Conservation (phyloP, 352 stramenopile species). For the Globisporangium acanthophoron region DNA sequence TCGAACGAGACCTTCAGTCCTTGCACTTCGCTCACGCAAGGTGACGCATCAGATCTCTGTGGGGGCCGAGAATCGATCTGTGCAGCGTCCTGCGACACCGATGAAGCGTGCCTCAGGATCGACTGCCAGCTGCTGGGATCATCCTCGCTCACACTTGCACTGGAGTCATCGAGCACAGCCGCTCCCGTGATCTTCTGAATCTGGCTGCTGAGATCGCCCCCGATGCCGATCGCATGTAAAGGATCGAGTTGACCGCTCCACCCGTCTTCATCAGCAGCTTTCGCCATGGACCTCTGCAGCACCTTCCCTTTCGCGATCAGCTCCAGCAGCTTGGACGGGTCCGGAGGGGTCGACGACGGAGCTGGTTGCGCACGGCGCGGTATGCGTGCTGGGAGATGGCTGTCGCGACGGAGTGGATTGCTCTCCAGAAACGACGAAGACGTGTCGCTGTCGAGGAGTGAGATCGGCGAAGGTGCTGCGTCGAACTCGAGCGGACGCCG, state of each 20-base stretch:
- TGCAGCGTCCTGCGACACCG: not conserved
- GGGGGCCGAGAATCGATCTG: too few species aligned
- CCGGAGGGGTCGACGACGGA: not conserved
- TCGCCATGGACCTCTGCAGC: conserved; percentile 41
- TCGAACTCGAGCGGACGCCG: not conserved
- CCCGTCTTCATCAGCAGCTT: conserved; percentile 16
- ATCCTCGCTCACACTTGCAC: not conserved
- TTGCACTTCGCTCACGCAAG: not conserved
- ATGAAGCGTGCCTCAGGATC: conserved; percentile 5
- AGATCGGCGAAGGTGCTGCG: conserved; percentile 1
- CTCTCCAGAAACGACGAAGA: conserved; percentile 1
- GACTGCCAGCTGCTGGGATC: conserved; percentile 11
- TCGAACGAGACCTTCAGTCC: conserved; percentile 42
- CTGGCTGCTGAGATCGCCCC: not conserved
- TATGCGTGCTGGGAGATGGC: not conserved
- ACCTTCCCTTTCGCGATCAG: conserved; percentile 42
- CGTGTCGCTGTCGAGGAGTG: conserved; percentile 9
- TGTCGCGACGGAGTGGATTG: not conserved
- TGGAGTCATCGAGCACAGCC: not conserved
- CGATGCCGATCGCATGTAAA: not conserved
- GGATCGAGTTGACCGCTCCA: not conserved
- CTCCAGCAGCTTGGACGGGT: conserved; percentile 7
- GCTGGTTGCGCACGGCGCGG: not conserved
- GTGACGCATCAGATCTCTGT: not conserved
- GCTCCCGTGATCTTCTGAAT: not conserved